Evolutionary conservation across 2,329 filamentous ascomycete genomes (phyloP).

Genomic region (Arthrobotrys iridis): DNA sequence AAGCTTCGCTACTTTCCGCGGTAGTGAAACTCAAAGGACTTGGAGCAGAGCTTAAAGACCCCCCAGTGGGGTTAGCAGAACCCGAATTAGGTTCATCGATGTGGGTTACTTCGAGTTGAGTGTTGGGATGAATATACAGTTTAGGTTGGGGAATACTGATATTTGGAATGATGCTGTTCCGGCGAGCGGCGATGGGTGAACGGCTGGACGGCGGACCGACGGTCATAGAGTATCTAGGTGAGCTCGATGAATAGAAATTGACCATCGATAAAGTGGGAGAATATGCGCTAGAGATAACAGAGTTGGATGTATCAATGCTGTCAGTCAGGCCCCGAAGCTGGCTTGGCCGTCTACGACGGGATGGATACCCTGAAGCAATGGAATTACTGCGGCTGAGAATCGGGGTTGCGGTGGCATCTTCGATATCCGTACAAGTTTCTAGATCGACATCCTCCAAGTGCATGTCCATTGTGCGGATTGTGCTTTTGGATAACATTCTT

Average conservation of each 20-base stretch:
- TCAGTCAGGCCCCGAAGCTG: slow-evolving; percentile 9
- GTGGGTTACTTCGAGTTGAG: slow-evolving; percentile 28
- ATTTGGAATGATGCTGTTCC: slow-evolving; percentile 41
- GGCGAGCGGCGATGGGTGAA: slow-evolving; percentile 30
- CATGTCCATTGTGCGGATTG: slow-evolving; percentile 43
- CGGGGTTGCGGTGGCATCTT: slow-evolving; percentile 28
- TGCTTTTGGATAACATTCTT: slow-evolving; percentile 39
- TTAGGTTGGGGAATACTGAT: slow-evolving; percentile 50
- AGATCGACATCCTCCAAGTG: slow-evolving; percentile 25
- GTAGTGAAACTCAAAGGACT: slow-evolving; percentile 50
- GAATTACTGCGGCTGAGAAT: slow-evolving; percentile 26
- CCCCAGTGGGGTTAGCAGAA: neutral
- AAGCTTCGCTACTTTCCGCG: slow-evolving; percentile 32
- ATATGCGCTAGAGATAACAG: slow-evolving; percentile 11
- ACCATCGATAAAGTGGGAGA: slow-evolving; percentile 49
- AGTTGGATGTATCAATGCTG: slow-evolving; percentile 1
- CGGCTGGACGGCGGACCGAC: slow-evolving; percentile 29
- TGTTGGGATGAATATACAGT: slow-evolving; percentile 42
- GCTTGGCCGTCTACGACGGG: neutral
- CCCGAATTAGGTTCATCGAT: neutral
- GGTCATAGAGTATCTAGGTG: slow-evolving; percentile 34
- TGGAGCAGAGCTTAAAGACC: slow-evolving; percentile 34
- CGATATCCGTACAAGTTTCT: slow-evolving; percentile 41
- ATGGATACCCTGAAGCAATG: neutral
- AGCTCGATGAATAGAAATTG: slow-evolving; percentile 42